Evolutionary conservation across 768 basidiomycete species (phyloP).

Genomic region (Boletus tomentosulus): DNA sequence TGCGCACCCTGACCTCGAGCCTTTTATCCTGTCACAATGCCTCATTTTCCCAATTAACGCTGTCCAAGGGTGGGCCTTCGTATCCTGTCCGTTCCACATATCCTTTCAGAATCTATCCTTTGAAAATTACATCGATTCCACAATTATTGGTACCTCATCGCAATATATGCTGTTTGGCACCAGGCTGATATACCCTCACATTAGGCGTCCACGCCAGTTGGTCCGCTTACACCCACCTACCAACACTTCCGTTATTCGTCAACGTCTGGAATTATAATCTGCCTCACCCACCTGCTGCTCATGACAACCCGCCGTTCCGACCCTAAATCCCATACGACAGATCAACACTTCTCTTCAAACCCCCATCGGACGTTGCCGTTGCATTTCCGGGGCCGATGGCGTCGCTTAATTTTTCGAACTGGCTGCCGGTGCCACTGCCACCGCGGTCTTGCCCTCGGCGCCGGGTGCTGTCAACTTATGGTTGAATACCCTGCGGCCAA

Average conservation of each 20-base stretch:
- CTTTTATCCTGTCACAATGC: background rate
- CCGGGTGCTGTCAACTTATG: background rate
- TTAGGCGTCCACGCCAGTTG: background rate
- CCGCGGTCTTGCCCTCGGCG: background rate
- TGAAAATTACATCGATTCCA: background rate
- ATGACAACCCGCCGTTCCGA: background rate
- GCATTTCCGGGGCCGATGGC: background rate
- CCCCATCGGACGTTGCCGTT: background rate
- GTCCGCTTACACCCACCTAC: background rate
- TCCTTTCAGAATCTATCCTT: background rate
- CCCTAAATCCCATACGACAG: background rate
- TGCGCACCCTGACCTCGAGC: background rate
- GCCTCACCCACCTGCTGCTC: too few species aligned
- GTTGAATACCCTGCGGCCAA: background rate
- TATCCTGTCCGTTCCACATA: background rate
- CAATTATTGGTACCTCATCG: background rate
- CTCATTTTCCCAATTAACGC: background rate
- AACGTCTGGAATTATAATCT: background rate
- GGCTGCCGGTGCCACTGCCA: background rate
- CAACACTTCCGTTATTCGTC: background rate
- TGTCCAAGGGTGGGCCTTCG: background rate
- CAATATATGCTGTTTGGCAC: background rate
- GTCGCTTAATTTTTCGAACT: background rate
- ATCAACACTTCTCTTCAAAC: constrained; percentile 2
- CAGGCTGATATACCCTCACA: background rate